Evolutionary conservation across 192 early-diverging fungal genomes (phyloP).

Genomic region (Gamsiella multidivaricata): DNA sequence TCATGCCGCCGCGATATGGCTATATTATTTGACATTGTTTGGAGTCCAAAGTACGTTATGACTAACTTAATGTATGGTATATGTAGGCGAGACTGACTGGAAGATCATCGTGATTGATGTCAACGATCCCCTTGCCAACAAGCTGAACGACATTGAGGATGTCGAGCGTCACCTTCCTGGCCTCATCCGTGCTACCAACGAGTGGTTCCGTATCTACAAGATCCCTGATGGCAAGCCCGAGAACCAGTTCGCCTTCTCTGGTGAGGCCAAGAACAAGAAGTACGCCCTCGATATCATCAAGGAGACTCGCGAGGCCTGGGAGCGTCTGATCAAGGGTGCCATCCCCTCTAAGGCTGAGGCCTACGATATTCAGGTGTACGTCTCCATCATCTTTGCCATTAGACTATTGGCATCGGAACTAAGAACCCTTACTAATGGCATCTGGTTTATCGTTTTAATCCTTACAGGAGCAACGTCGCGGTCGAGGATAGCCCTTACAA

Average conservation of each 20-base stretch:
- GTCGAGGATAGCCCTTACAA: slow-evolving; percentile 81
- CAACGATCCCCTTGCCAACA: slow-evolving; percentile 96
- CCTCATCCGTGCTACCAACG: slow-evolving; percentile 94
- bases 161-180: slow-evolving; percentile 98
- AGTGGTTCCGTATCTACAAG: slow-evolving; percentile 99
- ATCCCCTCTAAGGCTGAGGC: slow-evolving; percentile 72
- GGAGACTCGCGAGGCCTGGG: slow-evolving; percentile 97
- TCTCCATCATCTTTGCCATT: slow-evolving; percentile 7
- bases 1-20: no score
- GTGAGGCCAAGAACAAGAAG: slow-evolving; percentile 87
- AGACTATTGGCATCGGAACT: no score
- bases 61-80: neutral
- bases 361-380: slow-evolving; percentile 80
- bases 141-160: slow-evolving; percentile 99
- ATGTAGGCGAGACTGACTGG: slow-evolving; percentile 94
- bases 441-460: neutral
- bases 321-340: slow-evolving; percentile 75
- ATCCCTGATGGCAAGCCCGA: slow-evolving; percentile 99
- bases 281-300: slow-evolving; percentile 92
- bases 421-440: no score
- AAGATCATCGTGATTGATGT: slow-evolving; percentile 98
- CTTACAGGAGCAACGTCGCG: slow-evolving; percentile 71
- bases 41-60: no score
- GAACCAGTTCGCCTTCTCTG: slow-evolving; percentile 98
- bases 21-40: neutral